These are phyloP conservation scores for Avena insularis DNA, from an alignment of 176 grass and related monocot genomes.

Conservation along the genomic window DNA sequence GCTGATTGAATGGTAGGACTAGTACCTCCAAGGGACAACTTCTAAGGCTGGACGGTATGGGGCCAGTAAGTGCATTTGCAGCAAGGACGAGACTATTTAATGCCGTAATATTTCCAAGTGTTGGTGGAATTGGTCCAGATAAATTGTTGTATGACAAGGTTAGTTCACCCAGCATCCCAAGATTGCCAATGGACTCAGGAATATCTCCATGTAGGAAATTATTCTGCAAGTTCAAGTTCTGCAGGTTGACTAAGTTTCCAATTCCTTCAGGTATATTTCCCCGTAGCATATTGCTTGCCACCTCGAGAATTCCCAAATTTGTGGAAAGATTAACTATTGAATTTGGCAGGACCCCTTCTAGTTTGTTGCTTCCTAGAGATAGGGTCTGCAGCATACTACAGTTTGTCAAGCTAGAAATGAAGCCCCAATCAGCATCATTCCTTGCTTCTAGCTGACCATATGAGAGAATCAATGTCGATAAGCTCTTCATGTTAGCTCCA, in stretches of 20 bases:
- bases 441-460: background rate
- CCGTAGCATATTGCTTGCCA: background rate
- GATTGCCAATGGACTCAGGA: background rate
- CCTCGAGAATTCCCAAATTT: background rate
- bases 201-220: constrained; percentile 19
- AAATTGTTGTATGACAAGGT: background rate
- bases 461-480: background rate
- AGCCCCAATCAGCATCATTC: background rate
- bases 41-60: constrained; percentile 2
- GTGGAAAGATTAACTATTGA: constrained; percentile 24
- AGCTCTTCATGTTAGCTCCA: constrained; percentile 6
- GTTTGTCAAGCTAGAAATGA: constrained; percentile 37
- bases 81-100: background rate
- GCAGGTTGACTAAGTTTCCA: constrained; percentile 27
- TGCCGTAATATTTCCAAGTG: constrained; percentile 1
- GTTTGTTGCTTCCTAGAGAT: background rate
- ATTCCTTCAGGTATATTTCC: constrained; percentile 35
- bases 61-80: background rate
- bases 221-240: background rate
- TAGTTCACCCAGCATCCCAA: background rate
- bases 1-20: background rate
- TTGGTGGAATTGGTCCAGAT: constrained; percentile 3
- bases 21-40: background rate
- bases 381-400: background rate
- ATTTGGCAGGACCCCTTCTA: constrained; percentile 19